Evolutionary conservation across 805 yeast genomes (phyloP).

Genomic region (Suhomyces prunicola): DNA sequence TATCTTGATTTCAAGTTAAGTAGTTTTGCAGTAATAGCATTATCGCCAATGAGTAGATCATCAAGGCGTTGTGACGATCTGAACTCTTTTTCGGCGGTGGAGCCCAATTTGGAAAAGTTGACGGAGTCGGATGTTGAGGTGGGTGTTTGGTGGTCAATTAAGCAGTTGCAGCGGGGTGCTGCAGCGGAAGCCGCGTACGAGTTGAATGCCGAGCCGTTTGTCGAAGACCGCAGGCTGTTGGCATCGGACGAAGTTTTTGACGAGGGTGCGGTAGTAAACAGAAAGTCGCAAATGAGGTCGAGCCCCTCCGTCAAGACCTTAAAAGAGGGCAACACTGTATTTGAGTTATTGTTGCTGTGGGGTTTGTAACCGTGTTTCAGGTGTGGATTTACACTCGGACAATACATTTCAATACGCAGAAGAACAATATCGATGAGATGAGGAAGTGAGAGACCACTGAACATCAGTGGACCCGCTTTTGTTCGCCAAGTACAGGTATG

Average conservation of each 20-base stretch:
- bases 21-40: neutral
- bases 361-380: constrained; percentile 2
- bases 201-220: neutral
- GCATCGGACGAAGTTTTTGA: neutral
- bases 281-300: neutral
- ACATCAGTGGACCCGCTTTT: neutral
- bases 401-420: constrained; percentile 1
- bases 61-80: neutral
- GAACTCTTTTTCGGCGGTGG: neutral
- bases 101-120: neutral
- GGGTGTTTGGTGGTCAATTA: neutral
- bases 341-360: neutral
- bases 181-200: neutral
- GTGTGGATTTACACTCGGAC: neutral
- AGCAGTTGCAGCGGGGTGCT: neutral
- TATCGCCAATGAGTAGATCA: neutral
- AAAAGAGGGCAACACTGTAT: neutral
- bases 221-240: neutral
- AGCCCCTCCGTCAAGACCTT: neutral
- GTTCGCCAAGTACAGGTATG: neutral
- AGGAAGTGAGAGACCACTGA: neutral
- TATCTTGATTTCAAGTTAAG: neutral
- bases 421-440: constrained; percentile 5
- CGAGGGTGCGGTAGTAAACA: neutral
- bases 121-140: neutral